These are phyloP conservation scores for Atkinsonella hypoxylon DNA, from an alignment of 2,329 filamentous ascomycete species.

Conservation along the genomic window DNA sequence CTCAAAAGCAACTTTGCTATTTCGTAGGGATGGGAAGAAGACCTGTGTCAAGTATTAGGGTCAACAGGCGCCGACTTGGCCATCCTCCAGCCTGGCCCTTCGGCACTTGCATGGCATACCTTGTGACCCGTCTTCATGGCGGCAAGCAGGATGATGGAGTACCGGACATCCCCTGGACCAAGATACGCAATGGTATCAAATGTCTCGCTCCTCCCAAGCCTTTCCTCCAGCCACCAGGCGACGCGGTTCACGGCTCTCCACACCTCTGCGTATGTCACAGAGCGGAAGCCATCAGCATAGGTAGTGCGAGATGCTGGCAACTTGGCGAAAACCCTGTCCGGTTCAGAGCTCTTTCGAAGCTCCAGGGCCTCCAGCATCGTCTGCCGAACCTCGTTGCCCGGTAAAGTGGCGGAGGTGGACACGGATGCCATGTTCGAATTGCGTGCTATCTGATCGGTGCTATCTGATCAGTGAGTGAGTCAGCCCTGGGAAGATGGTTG, in stretches of 20 bases:
- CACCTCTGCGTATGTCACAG: not conserved
- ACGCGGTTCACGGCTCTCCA: conserved; percentile 1
- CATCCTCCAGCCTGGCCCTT: not conserved
- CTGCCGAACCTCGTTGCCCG: conserved; percentile 1
- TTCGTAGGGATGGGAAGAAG: conserved; percentile 20
- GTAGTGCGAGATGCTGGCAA: not conserved
- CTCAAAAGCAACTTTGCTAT: conserved; percentile 18
- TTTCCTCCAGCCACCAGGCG: conserved; percentile 2
- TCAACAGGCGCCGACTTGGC: too few relatives aligned
- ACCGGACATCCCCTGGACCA: conserved; percentile 22
- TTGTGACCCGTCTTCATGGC: conserved; percentile 30
- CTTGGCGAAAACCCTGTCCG: not conserved
- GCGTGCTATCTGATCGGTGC: too few relatives aligned
- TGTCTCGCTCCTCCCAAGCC: not conserved
- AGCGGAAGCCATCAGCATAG: not conserved
- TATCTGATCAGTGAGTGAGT: too few relatives aligned
- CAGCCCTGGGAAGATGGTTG: too few relatives aligned
- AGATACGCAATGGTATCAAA: conserved; percentile 2
- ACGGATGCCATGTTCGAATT: not conserved
- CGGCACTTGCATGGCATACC: not conserved
- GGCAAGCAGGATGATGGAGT: conserved; percentile 25
- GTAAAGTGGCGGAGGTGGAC: not conserved
- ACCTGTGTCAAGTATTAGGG: conserved; percentile 11
- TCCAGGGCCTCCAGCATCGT: not conserved
- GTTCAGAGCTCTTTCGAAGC: not conserved